phyloP scores from a whole-genome alignment of 441 rosid species.

The Francoa sonchifolia region DNA sequence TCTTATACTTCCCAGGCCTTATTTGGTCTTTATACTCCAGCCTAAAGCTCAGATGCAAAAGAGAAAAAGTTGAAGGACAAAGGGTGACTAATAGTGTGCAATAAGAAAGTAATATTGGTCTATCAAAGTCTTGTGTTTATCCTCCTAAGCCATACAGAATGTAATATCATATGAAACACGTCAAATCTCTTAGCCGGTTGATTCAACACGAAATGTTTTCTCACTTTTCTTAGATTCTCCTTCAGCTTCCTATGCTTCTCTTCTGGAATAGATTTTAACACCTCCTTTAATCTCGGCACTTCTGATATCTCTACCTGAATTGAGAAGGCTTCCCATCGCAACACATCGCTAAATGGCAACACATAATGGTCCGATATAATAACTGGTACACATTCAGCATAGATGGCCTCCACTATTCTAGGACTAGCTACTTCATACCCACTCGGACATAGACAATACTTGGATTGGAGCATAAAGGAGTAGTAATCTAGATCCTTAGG shows the following conservation, averaged over 20 bases:
- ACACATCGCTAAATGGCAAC: conserved; percentile 72
- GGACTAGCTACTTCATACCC: conserved; percentile 96
- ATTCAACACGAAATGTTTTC: conserved; percentile 64
- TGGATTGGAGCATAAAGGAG: conserved; percentile 57
- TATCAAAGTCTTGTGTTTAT: conserved; percentile 36
- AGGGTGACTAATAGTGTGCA: too few relatives aligned
- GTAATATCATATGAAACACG: conserved; percentile 70
- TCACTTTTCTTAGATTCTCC: conserved; percentile 37
- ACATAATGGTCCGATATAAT: conserved; percentile 60
- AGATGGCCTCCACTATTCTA: conserved; percentile 69
- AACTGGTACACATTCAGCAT: conserved; percentile 76
- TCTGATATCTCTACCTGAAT: conserved; percentile 37
- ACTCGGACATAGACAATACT: conserved; percentile 84
- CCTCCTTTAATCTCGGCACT: conserved; percentile 66
- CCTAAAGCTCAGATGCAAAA: too few relatives aligned
- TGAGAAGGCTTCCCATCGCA: conserved; percentile 75
- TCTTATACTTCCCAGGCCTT: too few relatives aligned
- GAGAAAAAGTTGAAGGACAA: too few relatives aligned
- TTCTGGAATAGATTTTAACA: conserved; percentile 36
- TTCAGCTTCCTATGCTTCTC: conserved; percentile 40
- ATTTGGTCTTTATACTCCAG: too few relatives aligned
- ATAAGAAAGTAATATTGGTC: too few relatives aligned
- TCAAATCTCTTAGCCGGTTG: conserved; percentile 65
- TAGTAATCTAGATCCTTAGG: conserved; percentile 48
- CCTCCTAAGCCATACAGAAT: conserved; percentile 87